Conservation (phyloP, 805 yeast genomes). For the Saccharomycopsis javanensis region DNA sequence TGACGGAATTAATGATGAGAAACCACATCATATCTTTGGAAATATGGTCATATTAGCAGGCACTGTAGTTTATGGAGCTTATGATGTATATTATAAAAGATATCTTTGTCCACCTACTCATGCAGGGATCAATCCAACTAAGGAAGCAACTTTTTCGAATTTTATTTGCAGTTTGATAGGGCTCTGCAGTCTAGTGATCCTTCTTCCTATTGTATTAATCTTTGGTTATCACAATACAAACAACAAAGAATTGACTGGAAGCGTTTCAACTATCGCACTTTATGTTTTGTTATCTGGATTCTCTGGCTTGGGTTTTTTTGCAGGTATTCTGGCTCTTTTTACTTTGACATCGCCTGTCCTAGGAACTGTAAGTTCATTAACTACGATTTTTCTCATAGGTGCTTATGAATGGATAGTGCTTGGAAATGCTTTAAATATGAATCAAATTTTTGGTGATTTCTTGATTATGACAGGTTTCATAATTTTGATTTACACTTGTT, state of each 20-base stretch:
- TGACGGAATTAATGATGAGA: constrained; percentile 24
- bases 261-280: constrained; percentile 28
- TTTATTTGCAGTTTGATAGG: constrained; percentile 66
- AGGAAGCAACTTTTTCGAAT: constrained; percentile 76
- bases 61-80: constrained; percentile 68
- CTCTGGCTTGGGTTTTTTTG: constrained; percentile 59
- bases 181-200: constrained; percentile 35
- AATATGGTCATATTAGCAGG: constrained; percentile 64
- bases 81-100: constrained; percentile 75
- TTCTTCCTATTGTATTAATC: constrained; percentile 8
- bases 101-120: constrained; percentile 50
- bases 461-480: constrained; percentile 62
- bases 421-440: constrained; percentile 43
- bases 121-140: constrained; percentile 32
- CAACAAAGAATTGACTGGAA: constrained; percentile 30
- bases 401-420: constrained; percentile 62
- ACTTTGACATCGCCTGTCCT: constrained; percentile 79
- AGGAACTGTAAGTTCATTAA: constrained; percentile 56
- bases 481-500: constrained; percentile 36
- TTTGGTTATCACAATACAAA: constrained; percentile 32
- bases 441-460: constrained; percentile 60
- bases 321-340: constrained; percentile 66
- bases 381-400: constrained; percentile 76
- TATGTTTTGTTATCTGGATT: constrained; percentile 44
- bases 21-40: constrained; percentile 58